Base-by-base conservation (phyloP, 768 basidiomycete species). In the Rhodosporidiobolus sp. region DNA sequence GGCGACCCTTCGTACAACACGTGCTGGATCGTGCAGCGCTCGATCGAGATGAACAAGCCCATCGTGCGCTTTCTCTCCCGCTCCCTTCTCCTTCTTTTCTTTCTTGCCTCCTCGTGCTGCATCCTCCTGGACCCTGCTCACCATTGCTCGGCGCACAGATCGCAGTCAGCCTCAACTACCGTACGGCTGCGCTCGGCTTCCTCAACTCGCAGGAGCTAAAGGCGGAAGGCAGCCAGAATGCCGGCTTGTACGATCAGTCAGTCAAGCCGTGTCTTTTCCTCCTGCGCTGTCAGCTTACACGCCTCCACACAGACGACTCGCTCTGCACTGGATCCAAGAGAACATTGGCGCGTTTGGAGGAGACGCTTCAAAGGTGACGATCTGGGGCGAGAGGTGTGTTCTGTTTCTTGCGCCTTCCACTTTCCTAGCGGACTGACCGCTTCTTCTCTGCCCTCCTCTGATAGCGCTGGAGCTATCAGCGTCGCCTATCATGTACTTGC, bases 321-420 rank as follows among this genome's bases (percentile, higher is more conserved):
- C 88, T 0, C 79, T 91, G 0, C 74, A 81, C 24, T 90, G 88
- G 79, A 80, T 90, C 1, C 85, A 88, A 70, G 82, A 87, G n/a
- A 88, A 90, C 75, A 86, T 89, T 24, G 84, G 82, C 5, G 83
- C 84, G 5, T 90, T 90, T 76, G 88, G 88, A 22, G 88, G 88
- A 1, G 86, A 88, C 79, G 85, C 85, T 22, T 73, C 80, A 19
- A 88, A 87, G 81, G 87, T 83, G 1, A 73, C 75, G 22, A 65
- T 76, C 19, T 72, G 68, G 68, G 75, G 75, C 7, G 72, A 76
- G 43, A 53, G 56, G 66, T 63, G 14, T 5, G 60, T 49, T 16
- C 2, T 14, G n/a, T n/a, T n/a, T n/a, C n/a, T n/a, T n/a, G n/a
- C n/a, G 11, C 4, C 16, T 46, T 6, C 19, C 26, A 7, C 59